These are phyloP conservation scores for Nicotiana benthamiana DNA, from an alignment of 257 asterid species.

Conservation along the genomic window DNA sequence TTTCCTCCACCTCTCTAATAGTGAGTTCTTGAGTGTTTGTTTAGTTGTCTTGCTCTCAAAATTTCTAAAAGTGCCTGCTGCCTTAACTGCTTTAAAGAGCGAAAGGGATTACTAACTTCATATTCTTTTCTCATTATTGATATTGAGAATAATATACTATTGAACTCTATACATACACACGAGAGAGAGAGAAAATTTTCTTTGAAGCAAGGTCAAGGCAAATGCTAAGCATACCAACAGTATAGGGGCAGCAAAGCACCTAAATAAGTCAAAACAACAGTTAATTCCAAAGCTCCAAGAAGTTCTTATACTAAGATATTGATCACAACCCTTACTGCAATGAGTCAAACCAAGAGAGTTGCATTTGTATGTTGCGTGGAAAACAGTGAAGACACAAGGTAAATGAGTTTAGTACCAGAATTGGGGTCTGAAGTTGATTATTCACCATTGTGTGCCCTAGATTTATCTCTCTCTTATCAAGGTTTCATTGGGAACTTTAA, in stretches of 20 bases:
- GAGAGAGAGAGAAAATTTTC: not conserved
- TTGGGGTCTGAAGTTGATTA: not conserved
- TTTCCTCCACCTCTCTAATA: too few relatives aligned
- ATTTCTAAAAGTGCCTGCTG: too few relatives aligned
- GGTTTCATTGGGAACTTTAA: not conserved
- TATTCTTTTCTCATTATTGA: not conserved
- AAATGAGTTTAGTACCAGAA: not conserved
- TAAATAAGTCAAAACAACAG: not conserved
- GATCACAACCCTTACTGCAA: not conserved
- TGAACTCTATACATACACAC: not conserved
- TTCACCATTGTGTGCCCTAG: not conserved
- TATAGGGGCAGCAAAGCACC: not conserved
- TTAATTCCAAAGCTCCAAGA: not conserved
- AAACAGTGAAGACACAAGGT: not conserved
- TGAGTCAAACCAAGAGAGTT: not conserved
- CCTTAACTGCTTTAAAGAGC: not conserved
- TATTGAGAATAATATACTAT: not conserved
- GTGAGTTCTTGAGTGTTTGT: too few relatives aligned
- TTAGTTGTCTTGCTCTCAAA: too few relatives aligned
- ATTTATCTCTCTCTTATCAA: not conserved
- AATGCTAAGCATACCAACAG: not conserved
- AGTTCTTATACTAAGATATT: not conserved
- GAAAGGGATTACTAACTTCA: not conserved
- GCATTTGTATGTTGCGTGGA: not conserved
- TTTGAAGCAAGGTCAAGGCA: not conserved